Evolutionary conservation across 2,329 filamentous ascomycete genomes (phyloP).

Genomic region (Thelonectria rubi): DNA sequence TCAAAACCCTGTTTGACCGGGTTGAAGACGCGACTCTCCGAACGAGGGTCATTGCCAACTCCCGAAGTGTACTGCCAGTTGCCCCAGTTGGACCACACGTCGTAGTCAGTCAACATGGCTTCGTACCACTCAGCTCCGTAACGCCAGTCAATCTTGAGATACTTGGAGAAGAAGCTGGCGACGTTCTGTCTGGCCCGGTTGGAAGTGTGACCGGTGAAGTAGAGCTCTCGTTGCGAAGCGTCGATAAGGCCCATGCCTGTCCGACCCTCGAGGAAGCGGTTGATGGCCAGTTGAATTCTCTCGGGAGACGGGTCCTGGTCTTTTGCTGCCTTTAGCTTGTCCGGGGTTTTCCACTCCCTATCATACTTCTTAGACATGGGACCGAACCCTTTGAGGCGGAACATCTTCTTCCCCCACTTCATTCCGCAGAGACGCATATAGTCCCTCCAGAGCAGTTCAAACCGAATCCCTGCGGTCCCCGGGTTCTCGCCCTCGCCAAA

Average conservation of each 20-base stretch:
- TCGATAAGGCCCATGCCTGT: constrained; percentile 83
- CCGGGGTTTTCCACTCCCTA: constrained; percentile 60
- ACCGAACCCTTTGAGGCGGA: constrained; percentile 69
- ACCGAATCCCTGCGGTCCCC: constrained; percentile 74
- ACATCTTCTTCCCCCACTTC: constrained; percentile 74
- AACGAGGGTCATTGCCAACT: constrained; percentile 80
- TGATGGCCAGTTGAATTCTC: constrained; percentile 58
- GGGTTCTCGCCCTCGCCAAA: constrained; percentile 77
- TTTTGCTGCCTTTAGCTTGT: constrained; percentile 40
- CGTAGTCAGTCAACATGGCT: constrained; percentile 77
- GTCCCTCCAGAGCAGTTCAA: constrained; percentile 81
- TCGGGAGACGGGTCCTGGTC: constrained; percentile 54
- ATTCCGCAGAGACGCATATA: constrained; percentile 81
- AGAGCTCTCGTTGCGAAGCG: constrained; percentile 77
- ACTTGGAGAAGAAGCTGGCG: constrained; percentile 77
- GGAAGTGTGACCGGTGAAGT: constrained; percentile 79
- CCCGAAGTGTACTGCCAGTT: constrained; percentile 87
- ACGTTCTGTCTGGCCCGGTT: constrained; percentile 82
- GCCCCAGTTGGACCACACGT: constrained; percentile 79
- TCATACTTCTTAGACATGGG: constrained; percentile 47
- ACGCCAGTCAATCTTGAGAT: constrained; percentile 80
- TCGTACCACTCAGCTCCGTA: constrained; percentile 87
- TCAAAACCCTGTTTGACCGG: constrained; percentile 83
- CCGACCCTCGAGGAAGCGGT: constrained; percentile 70
- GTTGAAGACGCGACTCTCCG: constrained; percentile 79